Evolutionary conservation across 2,329 filamentous ascomycete species (phyloP).

Genomic region (Botrytis deweyae): DNA sequence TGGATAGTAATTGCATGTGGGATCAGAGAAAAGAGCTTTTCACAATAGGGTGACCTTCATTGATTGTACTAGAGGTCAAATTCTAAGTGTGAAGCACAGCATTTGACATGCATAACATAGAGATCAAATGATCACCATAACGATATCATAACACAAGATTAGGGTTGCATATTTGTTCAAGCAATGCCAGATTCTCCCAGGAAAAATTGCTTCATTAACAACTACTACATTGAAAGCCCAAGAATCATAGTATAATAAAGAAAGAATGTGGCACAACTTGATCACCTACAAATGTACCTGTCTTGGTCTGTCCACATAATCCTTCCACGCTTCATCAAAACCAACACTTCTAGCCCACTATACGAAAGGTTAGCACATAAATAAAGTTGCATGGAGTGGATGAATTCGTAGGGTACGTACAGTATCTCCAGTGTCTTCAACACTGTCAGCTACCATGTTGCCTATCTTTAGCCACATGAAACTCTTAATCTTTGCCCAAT

Average conservation of each 20-base stretch:
- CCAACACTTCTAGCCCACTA: conserved; percentile 63
- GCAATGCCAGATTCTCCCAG: not conserved
- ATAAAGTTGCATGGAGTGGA: no score
- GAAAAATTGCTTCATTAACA: not conserved
- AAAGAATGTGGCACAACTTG: not conserved
- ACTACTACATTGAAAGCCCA: not conserved
- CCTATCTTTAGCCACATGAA: conserved; percentile 60
- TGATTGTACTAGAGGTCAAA: not conserved
- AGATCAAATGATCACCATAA: not conserved
- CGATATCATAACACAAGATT: not conserved
- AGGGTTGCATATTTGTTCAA: not conserved
- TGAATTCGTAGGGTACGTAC: not conserved
- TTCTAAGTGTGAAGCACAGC: not conserved
- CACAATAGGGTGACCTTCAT: not conserved
- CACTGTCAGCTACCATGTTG: conserved; percentile 62
- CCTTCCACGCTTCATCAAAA: conserved; percentile 65
- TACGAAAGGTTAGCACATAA: not conserved
- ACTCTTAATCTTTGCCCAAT: conserved; percentile 54
- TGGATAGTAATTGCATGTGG: not conserved
- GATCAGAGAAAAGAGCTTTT: not conserved
- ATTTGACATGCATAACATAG: not conserved
- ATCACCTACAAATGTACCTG: conserved; percentile 26
- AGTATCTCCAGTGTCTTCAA: conserved; percentile 48
- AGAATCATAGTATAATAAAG: not conserved
- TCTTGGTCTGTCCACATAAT: conserved; percentile 31